phyloP scores from a whole-genome alignment of 768 basidiomycete genomes.

The Boletus patriciae region DNA sequence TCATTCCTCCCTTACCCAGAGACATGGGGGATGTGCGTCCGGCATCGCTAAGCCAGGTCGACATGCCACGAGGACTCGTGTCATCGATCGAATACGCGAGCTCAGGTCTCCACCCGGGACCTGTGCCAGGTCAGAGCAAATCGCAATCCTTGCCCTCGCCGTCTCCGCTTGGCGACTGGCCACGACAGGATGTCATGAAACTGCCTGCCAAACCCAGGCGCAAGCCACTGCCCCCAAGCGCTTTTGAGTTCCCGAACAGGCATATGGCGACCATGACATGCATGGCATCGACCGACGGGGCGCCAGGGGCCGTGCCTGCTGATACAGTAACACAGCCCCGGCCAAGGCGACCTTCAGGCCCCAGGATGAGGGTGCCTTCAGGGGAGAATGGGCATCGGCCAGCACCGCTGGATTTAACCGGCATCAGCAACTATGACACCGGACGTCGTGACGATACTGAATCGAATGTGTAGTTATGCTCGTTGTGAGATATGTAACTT shows the following conservation, averaged over 20 bases:
- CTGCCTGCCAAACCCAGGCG: constrained; percentile 21
- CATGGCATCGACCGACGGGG: constrained; percentile 8
- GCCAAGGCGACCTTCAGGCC: constrained; percentile 35
- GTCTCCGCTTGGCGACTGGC: constrained; percentile 56
- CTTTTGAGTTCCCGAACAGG: constrained; percentile 25
- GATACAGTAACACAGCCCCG: constrained; percentile 20
- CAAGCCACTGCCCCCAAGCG: constrained; percentile 16
- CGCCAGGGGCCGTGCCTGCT: not conserved
- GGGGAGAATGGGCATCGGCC: constrained; percentile 20
- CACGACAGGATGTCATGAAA: constrained; percentile 41
- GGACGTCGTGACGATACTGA: not conserved
- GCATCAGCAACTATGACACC: constrained; percentile 11
- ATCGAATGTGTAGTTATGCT: not conserved
- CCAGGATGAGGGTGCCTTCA: constrained; percentile 25
- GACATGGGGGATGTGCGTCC: constrained; percentile 1
- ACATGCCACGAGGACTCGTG: constrained; percentile 7
- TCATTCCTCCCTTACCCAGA: constrained; percentile 12
- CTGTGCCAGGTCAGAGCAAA: constrained; percentile 6
- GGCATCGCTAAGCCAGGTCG: constrained; percentile 11
- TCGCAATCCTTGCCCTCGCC: constrained; percentile 38
- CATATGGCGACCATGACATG: not conserved
- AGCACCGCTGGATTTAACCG: constrained; percentile 18
- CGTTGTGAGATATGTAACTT: not conserved
- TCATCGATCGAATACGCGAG: constrained; percentile 37
- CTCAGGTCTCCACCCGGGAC: constrained; percentile 25